Evolutionary conservation across 441 rosid genomes (phyloP).

Genomic region (Eutrema salsugineum): DNA sequence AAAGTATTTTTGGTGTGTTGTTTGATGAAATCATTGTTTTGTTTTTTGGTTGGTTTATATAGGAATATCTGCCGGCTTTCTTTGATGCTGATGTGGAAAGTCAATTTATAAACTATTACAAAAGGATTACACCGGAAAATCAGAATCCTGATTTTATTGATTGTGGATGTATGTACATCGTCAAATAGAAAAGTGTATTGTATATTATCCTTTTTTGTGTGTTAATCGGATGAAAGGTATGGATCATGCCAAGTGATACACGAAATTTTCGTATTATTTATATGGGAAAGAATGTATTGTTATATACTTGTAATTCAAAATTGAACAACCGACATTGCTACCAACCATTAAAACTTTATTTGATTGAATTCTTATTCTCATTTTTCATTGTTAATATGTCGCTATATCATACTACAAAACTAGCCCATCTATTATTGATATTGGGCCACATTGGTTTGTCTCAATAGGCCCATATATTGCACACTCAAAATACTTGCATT

Average conservation of each 20-base stretch:
- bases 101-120: background rate
- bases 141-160: conserved; percentile 10
- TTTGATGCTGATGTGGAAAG: background rate
- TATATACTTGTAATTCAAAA: background rate
- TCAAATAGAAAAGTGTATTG: background rate
- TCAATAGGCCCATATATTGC: background rate
- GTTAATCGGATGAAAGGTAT: background rate
- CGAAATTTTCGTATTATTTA: background rate
- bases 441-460: background rate
- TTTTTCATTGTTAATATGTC: background rate
- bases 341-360: too few relatives aligned
- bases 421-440: background rate
- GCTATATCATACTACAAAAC: background rate
- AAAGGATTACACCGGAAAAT: conserved; percentile 2
- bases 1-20: background rate
- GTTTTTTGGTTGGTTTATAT: conserved; percentile 17
- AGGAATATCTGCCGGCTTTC: conserved; percentile 23
- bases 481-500: too few relatives aligned
- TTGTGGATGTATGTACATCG: conserved; percentile 13
- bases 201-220: conserved; percentile 5
- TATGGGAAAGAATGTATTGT: background rate
- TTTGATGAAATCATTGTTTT: conserved; percentile 9
- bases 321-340: background rate
- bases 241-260: conserved; percentile 8
- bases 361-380: background rate